phyloP scores from a whole-genome alignment of 305 asterid genomes.

The Andrographis paniculata region DNA sequence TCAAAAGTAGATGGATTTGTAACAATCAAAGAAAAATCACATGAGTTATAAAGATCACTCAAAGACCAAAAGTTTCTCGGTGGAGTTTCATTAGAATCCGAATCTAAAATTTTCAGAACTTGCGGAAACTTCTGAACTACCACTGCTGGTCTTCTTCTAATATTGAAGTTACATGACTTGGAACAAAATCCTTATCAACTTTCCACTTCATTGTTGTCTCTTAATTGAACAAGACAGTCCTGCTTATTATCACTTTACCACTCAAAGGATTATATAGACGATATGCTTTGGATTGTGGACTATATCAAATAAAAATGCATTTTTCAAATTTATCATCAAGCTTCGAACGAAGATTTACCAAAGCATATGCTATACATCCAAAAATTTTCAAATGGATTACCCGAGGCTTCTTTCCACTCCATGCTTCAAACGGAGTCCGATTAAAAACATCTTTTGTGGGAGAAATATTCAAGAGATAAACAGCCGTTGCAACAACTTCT shows the following conservation, averaged over 20 bases:
- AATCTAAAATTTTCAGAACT: background rate
- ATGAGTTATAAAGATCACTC: background rate
- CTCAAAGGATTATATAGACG: background rate
- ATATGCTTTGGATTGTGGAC: too few relatives aligned
- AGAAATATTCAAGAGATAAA: background rate
- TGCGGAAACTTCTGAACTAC: background rate
- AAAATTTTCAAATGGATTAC: background rate
- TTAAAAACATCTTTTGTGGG: background rate
- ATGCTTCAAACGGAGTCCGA: background rate
- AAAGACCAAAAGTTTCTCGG: background rate
- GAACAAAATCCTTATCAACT: background rate
- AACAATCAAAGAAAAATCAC: too few relatives aligned
- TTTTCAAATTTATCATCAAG: too few relatives aligned
- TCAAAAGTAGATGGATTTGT: too few relatives aligned
- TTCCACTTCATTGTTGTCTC: background rate
- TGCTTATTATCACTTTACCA: background rate
- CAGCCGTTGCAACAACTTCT: background rate
- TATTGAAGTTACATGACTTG: background rate
- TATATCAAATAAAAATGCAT: too few relatives aligned
- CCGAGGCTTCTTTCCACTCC: background rate
- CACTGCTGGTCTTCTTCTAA: background rate
- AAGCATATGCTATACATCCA: conserved; percentile 1
- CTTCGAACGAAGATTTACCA: background rate
- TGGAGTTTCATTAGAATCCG: background rate
- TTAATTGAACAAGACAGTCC: background rate